Evolutionary conservation across 2,329 filamentous ascomycete genomes (phyloP), one percentile per base, ranked within the genome.

Genomic region (Phyllosticta citribraziliensis): DNA sequence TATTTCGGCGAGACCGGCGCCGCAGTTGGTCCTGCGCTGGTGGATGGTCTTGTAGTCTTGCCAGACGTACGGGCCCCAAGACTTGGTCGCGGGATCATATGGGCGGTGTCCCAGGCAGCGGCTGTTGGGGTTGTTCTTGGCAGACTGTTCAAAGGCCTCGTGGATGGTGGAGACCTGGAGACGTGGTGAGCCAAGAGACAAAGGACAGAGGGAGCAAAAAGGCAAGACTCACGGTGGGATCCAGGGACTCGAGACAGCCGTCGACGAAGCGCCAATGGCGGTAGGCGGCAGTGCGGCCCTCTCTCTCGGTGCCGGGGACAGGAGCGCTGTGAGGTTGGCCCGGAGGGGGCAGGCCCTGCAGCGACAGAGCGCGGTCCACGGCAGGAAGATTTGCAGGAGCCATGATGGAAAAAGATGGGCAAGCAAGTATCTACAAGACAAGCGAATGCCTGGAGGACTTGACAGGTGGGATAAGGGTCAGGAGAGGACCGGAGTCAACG

Each of bases 1-100:
- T 66, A 97, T 76, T 74, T 94, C 88, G 50, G 92, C 86, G 55
- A 97, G 75, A 62, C 93, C 94, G 50, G 87, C 88, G 65, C 94
- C 94, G 67, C 97, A 83, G 73, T 94, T 89, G 71, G 87, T 88
- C 70, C 89, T 85, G 70, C 92, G 84, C 76, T 84, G 82, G 63
- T 88, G 86, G n/a, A 93, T 82, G 63, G 94, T 85, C 68, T 80
- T 81, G 70, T 96, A 97, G 63, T 87, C 89, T 67, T 92, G 77
- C 91, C 92, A 97, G 63, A 86, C 81, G 72, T 88, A 99, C 66
- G 84, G 84, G 62, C 87, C 85, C 75, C 84, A 96, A 1, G 82
- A 82, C 77, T 91, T 87, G 56, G 85, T 89, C 47, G 75, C 76
- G 2, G 88, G 75, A 73, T 96, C 86, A 82, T 90, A 97, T 4